Evolutionary conservation across 2,329 filamentous ascomycete species (phyloP).

Genomic region (Paecilomyces formosus): DNA sequence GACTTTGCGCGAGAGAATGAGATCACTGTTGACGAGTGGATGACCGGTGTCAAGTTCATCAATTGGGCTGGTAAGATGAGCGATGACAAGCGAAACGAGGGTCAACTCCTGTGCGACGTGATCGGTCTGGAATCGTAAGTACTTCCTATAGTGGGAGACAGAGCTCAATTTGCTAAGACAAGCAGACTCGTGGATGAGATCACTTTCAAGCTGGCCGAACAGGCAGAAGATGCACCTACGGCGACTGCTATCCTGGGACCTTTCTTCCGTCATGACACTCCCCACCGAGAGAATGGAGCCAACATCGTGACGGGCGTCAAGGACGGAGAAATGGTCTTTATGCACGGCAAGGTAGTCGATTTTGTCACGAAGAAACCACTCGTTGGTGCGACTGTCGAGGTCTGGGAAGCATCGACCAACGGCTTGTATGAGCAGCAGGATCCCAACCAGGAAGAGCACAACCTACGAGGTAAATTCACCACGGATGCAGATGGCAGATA

Average conservation of each 20-base stretch:
- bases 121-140: conserved; percentile 51
- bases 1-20: conserved; percentile 54
- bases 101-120: conserved; percentile 53
- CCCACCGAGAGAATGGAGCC: conserved; percentile 60
- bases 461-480: conserved; percentile 64
- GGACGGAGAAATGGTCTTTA: conserved; percentile 50
- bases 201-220: conserved; percentile 57
- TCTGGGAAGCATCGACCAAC: conserved; percentile 76
- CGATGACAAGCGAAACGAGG: conserved; percentile 55
- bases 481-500: conserved; percentile 61
- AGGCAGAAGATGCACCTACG: conserved; percentile 51
- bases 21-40: conserved; percentile 53
- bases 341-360: conserved; percentile 57
- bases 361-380: conserved; percentile 58
- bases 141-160: conserved; percentile 37
- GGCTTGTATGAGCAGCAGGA: conserved; percentile 68
- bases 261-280: conserved; percentile 72
- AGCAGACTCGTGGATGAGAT: conserved; percentile 66
- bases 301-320: conserved; percentile 51
- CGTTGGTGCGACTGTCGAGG: conserved; percentile 59
- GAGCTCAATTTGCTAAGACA: background rate
- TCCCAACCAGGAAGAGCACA: conserved; percentile 60
- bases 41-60: conserved; percentile 49
- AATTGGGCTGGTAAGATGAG: conserved; percentile 59
- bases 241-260: conserved; percentile 76